Conservation (phyloP, 2,329 filamentous ascomycete genomes). For the Ceratocystis variospora region DNA sequence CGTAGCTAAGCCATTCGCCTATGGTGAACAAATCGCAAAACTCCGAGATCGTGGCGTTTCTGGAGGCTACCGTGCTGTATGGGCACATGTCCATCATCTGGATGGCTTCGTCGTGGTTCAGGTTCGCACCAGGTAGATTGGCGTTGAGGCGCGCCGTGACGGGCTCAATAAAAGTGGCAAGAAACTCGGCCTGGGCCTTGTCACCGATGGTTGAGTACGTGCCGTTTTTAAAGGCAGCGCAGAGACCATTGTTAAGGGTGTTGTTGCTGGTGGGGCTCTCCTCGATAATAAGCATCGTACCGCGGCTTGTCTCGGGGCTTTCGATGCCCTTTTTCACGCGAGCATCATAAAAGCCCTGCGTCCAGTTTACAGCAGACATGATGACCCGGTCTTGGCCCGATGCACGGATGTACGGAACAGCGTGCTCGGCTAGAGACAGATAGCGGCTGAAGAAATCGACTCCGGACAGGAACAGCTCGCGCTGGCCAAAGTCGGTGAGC, state of each 20-base stretch:
- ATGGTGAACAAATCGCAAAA: constrained; percentile 67
- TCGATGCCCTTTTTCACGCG: constrained; percentile 29
- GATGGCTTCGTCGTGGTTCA: constrained; percentile 49
- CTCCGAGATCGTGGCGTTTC: constrained; percentile 40
- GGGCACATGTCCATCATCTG: constrained; percentile 81
- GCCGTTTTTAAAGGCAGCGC: constrained; percentile 54
- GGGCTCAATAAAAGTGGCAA: constrained; percentile 47
- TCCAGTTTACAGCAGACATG: constrained; percentile 61
- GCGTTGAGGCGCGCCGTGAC: constrained; percentile 57
- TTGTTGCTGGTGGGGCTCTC: constrained; percentile 61
- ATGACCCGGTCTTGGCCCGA: constrained; percentile 58
- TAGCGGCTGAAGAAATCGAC: constrained; percentile 65
- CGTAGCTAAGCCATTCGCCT: constrained; percentile 63
- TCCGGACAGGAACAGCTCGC: constrained; percentile 61
- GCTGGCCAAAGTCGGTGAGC: constrained; percentile 51
- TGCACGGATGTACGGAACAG: constrained; percentile 57
- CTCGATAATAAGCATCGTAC: constrained; percentile 51
- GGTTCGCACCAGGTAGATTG: constrained; percentile 52
- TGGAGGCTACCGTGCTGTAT: constrained; percentile 61
- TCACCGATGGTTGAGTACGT: constrained; percentile 35
- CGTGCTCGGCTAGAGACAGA: constrained; percentile 39
- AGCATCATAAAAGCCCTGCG: constrained; percentile 51
- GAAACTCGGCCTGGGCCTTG: constrained; percentile 44
- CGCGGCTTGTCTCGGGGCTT: constrained; percentile 33
- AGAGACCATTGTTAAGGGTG: constrained; percentile 62